phyloP scores from a whole-genome alignment of 1,284 basidiomycete species.

The Coniferiporia sulphurascens region DNA sequence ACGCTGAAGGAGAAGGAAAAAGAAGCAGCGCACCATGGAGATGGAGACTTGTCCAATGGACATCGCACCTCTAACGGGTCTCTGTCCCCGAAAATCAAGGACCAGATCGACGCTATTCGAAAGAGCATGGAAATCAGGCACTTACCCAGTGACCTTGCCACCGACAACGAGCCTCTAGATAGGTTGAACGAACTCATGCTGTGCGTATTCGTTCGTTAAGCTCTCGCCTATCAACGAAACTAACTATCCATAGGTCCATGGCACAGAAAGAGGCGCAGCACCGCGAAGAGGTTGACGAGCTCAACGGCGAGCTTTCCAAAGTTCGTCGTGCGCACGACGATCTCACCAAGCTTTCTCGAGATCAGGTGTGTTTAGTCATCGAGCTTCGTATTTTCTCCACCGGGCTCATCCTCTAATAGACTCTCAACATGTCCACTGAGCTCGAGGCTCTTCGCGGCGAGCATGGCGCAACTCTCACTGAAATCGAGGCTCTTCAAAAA shows the following conservation, averaged over 20 bases:
- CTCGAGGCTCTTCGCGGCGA: constrained; percentile 67
- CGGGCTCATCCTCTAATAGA: constrained; percentile 35
- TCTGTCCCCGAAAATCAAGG: constrained; percentile 63
- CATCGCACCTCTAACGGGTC: constrained; percentile 23
- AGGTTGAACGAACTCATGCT: constrained; percentile 84
- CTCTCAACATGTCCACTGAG: constrained; percentile 82
- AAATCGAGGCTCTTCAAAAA: constrained; percentile 50
- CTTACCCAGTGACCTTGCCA: constrained; percentile 31
- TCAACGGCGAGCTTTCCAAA: constrained; percentile 63
- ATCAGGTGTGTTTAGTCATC: constrained; percentile 53
- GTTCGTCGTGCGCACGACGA: constrained; percentile 77
- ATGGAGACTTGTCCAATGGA: constrained; percentile 24
- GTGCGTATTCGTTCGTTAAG: constrained; percentile 38
- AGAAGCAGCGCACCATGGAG: constrained; percentile 20
- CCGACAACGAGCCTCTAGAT: constrained; percentile 64
- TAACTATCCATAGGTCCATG: constrained; percentile 64
- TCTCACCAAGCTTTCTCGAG: constrained; percentile 69
- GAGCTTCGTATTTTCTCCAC: neutral
- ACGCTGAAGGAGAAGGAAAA: constrained; percentile 51
- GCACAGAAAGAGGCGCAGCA: constrained; percentile 89
- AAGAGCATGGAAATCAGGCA: constrained; percentile 51
- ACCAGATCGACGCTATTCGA: constrained; percentile 67
- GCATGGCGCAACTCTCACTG: constrained; percentile 46
- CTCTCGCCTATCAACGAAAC: constrained; percentile 12
- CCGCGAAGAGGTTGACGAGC: constrained; percentile 66